Base-by-base conservation (phyloP, 306 rosid genomes). In the Dalbergia cultrata region DNA sequence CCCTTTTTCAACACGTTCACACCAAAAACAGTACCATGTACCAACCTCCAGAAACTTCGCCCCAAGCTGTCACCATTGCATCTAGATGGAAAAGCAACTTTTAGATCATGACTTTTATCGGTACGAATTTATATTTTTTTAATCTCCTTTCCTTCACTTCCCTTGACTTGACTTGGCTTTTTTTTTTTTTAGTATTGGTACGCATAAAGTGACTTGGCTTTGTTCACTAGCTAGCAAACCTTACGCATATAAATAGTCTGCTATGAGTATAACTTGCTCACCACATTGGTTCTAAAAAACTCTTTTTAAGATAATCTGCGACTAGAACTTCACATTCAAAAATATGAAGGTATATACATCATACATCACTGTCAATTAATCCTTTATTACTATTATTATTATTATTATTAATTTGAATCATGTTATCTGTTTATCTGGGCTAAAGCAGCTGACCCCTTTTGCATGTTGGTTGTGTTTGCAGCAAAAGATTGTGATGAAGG, bases 401-500 rank as follows among this genome's bases (percentile, higher is more conserved):
- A 19, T 14, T 62, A 0, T 13, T 18, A 0, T 31, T 9, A 33
- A 2, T 49, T 0, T 14, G 22, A 66, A 43, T 31, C 45, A n/a
- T 1, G 18, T 44, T 78, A 5, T 53, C 1, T 21, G 7, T 21
- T 66, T 41, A 61, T 13, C 4, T 6, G 3, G 57, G 19, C 45
- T 37, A 33, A 63, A 61, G 44, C 35, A 45, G 54, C 18, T 70
- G 10, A 75, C 54, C 52, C 52, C 44, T 26, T 45, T 60, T 34
- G 21, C 1, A 47, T 74, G 10, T 26, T 26, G 21, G 61, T 6
- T 67, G 31, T 74, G 68, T 59, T 61, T 67, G 82, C 85, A 89
- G 93, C 86, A 80, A 61, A 88, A 88, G 86, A 86, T 90, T 76
- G 90, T 82, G 82, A 79, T 90, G 83, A 86, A 82, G 74, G 91